Base-by-base conservation (phyloP, 1,284 basidiomycete genomes). In the Afroboletus lepidellus region DNA sequence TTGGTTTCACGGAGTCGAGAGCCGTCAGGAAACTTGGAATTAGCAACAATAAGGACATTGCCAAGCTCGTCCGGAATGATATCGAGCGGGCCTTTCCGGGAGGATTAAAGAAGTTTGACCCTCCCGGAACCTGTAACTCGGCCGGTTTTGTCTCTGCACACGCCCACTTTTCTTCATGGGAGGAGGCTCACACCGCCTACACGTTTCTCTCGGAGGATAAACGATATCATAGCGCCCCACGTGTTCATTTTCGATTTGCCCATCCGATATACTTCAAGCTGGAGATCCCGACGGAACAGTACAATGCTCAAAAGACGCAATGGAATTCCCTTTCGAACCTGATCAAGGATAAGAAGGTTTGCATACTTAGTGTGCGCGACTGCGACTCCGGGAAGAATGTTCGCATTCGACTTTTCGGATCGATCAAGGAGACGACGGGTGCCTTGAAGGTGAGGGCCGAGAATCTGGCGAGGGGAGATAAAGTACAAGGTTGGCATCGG, bases 361-460 rank as follows among this genome's bases (percentile, higher is more conserved):
- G 72, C 36, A 54, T 59, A 6, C 46, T 72, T 20, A 53, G 55
- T 6, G 46, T 68, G 7, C 56, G 58, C 30, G 53, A n/a, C n/a
- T n/a, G n/a, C n/a, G n/a, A 67, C 7, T 16, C 15, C 6, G 63
- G 56, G 1, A 53, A 57, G 11, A 16, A 46, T 11, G 59, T 71
- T 29, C 47, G 46, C 23, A 60, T 74, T 39, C 65, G 49, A 20
- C 53, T 73, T 15, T 58, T 57, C 51, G 73, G 46, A 57, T 79
- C 50, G 33, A 70, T 42, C 72, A 77, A 77, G 64, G 75, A 78
- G 56, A 73, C 73, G 1, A 72, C 77, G 2, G 82, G 82, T 2
- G 70, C 75, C 5, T 57, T 84, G 51, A 84, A 83, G 62, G 81
- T 84, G n/a, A 69, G 80, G 45, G 77, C 80, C 0, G 81, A 84